Evolutionary conservation across 2,329 filamentous ascomycete species (phyloP).

Genomic region (Atkinsonella hypoxylon): DNA sequence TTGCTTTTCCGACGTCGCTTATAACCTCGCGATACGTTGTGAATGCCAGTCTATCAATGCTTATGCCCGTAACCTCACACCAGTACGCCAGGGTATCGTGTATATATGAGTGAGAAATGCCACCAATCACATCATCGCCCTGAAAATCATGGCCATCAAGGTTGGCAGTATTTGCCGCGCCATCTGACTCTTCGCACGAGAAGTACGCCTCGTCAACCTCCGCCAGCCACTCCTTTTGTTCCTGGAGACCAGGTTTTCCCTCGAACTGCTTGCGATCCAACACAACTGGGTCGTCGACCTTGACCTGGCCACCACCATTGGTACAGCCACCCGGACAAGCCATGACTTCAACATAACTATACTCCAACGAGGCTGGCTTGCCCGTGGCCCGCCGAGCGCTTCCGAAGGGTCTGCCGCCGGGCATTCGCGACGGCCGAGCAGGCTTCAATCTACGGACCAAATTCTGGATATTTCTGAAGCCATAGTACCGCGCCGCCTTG

Average conservation of each 20-base stretch:
- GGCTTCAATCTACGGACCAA: constrained; percentile 87
- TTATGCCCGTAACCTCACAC: constrained; percentile 58
- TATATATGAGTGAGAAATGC: constrained; percentile 55
- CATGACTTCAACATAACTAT: constrained; percentile 97
- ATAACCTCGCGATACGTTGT: constrained; percentile 89
- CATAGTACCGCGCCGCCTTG: constrained; percentile 84
- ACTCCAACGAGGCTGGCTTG: constrained; percentile 46
- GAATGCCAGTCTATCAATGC: constrained; percentile 59
- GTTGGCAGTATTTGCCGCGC: constrained; percentile 9
- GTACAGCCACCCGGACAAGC: constrained; percentile 98
- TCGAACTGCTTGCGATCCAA: constrained; percentile 33
- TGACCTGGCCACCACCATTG: constrained; percentile 93
- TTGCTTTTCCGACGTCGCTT: constrained; percentile 79
- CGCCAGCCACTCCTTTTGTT: constrained; percentile 77
- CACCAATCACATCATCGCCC: constrained; percentile 38
- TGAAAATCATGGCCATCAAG: constrained; percentile 6
- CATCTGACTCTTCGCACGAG: constrained; percentile 51
- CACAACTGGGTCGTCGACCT: constrained; percentile 65
- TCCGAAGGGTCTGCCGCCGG: constrained; percentile 55
- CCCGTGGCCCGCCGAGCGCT: constrained; percentile 40
- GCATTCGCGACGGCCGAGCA: constrained; percentile 62
- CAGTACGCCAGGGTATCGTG: constrained; percentile 64
- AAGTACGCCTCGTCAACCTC: constrained; percentile 85
- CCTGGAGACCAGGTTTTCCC: constrained; percentile 54
- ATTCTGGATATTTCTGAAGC: constrained; percentile 97